These are phyloP conservation scores for Psilocybe sp. DNA, from an alignment of 768 basidiomycete genomes.

Conservation along the genomic window DNA sequence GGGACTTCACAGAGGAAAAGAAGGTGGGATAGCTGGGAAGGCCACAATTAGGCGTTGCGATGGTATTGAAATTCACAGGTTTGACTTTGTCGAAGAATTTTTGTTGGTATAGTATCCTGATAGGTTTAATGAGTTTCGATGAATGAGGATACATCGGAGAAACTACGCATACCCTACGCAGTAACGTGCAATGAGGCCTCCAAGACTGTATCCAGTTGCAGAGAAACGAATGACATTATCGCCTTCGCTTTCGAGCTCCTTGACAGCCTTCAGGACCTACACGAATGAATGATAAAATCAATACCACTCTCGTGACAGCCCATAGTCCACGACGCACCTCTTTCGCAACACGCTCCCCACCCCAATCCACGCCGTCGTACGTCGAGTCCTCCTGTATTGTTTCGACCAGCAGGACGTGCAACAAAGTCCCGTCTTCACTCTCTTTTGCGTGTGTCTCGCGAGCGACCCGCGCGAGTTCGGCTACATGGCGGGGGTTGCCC, in stretches of 20 bases:
- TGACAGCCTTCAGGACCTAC: conserved; percentile 57
- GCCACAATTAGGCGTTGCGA: conserved; percentile 84
- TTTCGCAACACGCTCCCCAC: conserved; percentile 73
- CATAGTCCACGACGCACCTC: conserved; percentile 49
- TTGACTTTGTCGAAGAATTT: conserved; percentile 68
- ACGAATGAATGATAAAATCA: background rate
- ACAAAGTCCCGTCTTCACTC: conserved; percentile 34
- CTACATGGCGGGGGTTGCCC: conserved; percentile 70
- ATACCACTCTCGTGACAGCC: background rate
- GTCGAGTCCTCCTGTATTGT: conserved; percentile 65
- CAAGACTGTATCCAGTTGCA: conserved; percentile 75
- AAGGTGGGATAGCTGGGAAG: conserved; percentile 62
- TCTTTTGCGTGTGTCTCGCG: conserved; percentile 35
- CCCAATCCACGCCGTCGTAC: conserved; percentile 85
- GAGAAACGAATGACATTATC: conserved; percentile 68
- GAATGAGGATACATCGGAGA: background rate
- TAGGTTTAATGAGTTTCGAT: background rate
- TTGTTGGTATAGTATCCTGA: conserved; percentile 60
- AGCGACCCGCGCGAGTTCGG: conserved; percentile 53
- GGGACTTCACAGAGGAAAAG: conserved; percentile 48
- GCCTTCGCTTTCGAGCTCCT: conserved; percentile 48
- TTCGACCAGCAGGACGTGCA: conserved; percentile 64
- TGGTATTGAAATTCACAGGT: conserved; percentile 79
- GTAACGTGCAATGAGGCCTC: conserved; percentile 81
- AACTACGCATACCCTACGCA: conserved; percentile 52